Evolutionary conservation across 441 rosid genomes (phyloP).

Genomic region (Kokia cookei): DNA sequence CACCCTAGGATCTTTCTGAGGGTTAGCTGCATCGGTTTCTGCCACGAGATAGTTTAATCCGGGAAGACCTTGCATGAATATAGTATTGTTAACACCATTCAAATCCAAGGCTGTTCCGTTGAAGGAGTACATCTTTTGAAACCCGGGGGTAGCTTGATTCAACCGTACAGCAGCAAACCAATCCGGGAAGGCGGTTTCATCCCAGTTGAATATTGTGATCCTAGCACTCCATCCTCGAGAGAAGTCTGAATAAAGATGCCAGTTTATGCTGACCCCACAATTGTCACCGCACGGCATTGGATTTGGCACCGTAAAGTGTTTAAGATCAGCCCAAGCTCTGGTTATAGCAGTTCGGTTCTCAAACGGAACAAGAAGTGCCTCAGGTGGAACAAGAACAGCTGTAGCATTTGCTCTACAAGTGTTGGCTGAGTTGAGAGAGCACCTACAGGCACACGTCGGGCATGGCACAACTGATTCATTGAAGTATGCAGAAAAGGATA

Average conservation of each 20-base stretch:
- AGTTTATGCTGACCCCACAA: constrained; percentile 87
- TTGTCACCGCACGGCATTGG: constrained; percentile 85
- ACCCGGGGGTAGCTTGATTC: constrained; percentile 59
- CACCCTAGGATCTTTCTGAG: constrained; percentile 42
- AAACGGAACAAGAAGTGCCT: constrained; percentile 75
- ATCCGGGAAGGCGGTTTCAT: constrained; percentile 52
- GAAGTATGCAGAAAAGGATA: constrained; percentile 85
- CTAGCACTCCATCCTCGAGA: constrained; percentile 78
- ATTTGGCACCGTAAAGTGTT: constrained; percentile 49
- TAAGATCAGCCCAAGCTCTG: constrained; percentile 59
- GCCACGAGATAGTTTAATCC: constrained; percentile 80
- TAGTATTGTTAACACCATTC: constrained; percentile 43
- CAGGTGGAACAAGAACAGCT: constrained; percentile 67
- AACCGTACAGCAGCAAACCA: constrained; percentile 84
- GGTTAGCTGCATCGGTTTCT: constrained; percentile 51
- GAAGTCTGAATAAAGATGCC: constrained; percentile 79
- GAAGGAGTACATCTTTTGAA: constrained; percentile 71
- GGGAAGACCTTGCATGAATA: constrained; percentile 69
- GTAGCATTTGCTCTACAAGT: constrained; percentile 69
- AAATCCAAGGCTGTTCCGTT: constrained; percentile 47
- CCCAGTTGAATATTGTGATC: constrained; percentile 91
- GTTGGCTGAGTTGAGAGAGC: constrained; percentile 35
- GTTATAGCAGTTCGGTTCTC: constrained; percentile 64
- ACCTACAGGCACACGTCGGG: constrained; percentile 84
- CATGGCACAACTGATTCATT: constrained; percentile 89